These are phyloP conservation scores for Rubroboletus pulcherrimus DNA, from an alignment of 768 basidiomycete species.

Conservation along the genomic window DNA sequence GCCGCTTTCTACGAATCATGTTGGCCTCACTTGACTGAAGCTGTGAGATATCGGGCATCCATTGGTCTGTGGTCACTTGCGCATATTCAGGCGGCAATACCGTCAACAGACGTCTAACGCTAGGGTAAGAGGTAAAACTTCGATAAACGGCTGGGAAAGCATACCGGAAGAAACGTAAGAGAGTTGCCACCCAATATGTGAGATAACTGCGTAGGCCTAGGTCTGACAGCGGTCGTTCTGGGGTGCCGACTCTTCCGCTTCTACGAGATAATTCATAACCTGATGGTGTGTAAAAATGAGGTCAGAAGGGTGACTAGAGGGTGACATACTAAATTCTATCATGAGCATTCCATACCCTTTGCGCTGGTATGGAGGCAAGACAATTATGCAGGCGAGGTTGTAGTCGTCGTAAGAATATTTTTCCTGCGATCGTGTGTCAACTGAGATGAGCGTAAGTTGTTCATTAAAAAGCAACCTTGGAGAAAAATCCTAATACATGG, in stretches of 20 bases:
- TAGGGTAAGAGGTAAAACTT: neutral
- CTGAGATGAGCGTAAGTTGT: neutral
- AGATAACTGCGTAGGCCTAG: slow-evolving; percentile 90
- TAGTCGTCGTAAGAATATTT: slow-evolving; percentile 95
- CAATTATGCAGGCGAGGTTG: slow-evolving; percentile 95
- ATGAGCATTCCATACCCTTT: slow-evolving; percentile 91
- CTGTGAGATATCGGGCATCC: slow-evolving; percentile 39
- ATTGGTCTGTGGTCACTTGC: slow-evolving; percentile 42
- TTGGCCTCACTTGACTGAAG: slow-evolving; percentile 33
- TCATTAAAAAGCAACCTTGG: slow-evolving; percentile 41
- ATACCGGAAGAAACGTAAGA: slow-evolving; percentile 81
- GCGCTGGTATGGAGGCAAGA: slow-evolving; percentile 88
- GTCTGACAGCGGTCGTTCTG: slow-evolving; percentile 92
- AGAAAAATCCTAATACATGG: slow-evolving; percentile 73
- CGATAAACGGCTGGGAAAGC: neutral
- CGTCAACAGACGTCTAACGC: slow-evolving; percentile 50
- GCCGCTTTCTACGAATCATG: slow-evolving; percentile 40
- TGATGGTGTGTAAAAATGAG: slow-evolving; percentile 27
- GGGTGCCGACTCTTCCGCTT: slow-evolving; percentile 78
- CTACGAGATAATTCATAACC: slow-evolving; percentile 91
- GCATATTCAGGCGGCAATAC: slow-evolving; percentile 53
- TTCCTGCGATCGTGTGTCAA: slow-evolving; percentile 49
- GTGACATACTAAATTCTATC: slow-evolving; percentile 93
- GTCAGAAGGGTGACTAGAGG: neutral
- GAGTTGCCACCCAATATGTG: slow-evolving; percentile 79